Evolutionary conservation across 1,284 basidiomycete species (phyloP), one percentile per base, ranked within the genome.

Genomic region (Ganoderma leucocontextum): DNA sequence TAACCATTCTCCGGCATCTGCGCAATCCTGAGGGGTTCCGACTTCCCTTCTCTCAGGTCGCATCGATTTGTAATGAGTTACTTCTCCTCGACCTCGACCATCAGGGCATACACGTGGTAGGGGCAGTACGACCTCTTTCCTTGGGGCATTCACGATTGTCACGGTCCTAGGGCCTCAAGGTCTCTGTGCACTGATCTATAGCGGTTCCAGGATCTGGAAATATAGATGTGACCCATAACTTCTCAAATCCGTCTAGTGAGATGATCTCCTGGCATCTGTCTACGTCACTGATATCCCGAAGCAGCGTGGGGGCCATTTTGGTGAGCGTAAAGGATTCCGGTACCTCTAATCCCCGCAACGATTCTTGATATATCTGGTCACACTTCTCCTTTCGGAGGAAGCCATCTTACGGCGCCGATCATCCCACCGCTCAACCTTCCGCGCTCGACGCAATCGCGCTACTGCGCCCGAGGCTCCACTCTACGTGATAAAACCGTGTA

Each of bases 291-390:
- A n/a, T 29, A 35, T 55, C 55, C 19, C n/a, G 53, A 39, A 38
- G 12, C 57, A 62, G 38, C 25, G 44, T 44, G 36, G 44, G 6
- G 29, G 60, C 62, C 52, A 22, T 65, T 47, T 62, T 55, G 63
- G 65, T 66, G 70, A 73, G 67, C 68, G 59, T 69, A 64, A 64
- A 69, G 33, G 25, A 35, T 33, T 66, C 69, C 70, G 72, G 72
- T 64, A 38, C 55, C 53, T 61, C 58, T 67, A 1, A 55, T 62
- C 61, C 39, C 72, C 64, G 69, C 53, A 33, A 49, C 49, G 53
- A 62, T 62, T 47, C 62, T 42, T 69, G 67, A 69, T 69, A 66
- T 39, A 63, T 49, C 53, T 59, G 8, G 61, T 64, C 61, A 64
- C 39, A 60, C 41, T 58, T 42, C 25, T 2, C n/a, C 39, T 36